Conservation (phyloP, 148 eudicot genomes). For the Camellia japonica region DNA sequence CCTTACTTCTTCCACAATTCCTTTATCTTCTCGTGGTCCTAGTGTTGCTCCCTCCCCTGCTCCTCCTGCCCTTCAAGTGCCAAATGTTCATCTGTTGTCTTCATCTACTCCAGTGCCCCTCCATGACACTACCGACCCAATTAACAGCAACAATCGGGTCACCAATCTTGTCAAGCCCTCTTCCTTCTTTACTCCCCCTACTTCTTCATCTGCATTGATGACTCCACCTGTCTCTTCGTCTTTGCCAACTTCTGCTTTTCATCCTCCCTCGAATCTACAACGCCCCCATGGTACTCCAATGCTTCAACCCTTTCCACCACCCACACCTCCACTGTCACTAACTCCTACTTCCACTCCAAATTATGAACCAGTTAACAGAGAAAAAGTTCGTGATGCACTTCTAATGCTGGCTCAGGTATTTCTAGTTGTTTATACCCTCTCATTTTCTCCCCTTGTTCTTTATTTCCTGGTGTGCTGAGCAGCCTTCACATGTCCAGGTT, state of each 20-base stretch:
- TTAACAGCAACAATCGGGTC: constrained; percentile 37
- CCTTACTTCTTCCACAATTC: constrained; percentile 28
- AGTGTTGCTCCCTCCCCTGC: constrained; percentile 38
- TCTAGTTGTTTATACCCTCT: neutral
- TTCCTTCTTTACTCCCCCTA: constrained; percentile 53
- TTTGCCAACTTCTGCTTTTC: constrained; percentile 40
- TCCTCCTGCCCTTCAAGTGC: constrained; percentile 38
- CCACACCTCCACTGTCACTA: constrained; percentile 65
- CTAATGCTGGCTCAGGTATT: constrained; percentile 56
- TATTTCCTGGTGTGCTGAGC: too few relatives aligned
- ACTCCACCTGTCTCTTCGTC: constrained; percentile 40
- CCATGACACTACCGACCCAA: constrained; percentile 39
- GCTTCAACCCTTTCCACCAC: constrained; percentile 87
- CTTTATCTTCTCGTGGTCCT: constrained; percentile 34
- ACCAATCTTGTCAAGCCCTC: constrained; percentile 66
- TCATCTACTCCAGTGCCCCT: constrained; percentile 35
- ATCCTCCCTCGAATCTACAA: constrained; percentile 51
- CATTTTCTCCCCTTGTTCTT: neutral
- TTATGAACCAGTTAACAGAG: constrained; percentile 44
- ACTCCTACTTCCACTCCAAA: constrained; percentile 41
- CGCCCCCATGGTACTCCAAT: constrained; percentile 61
- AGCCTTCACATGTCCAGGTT: too few relatives aligned
- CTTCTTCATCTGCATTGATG: constrained; percentile 42
- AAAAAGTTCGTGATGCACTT: constrained; percentile 62
- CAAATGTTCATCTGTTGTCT: constrained; percentile 34